Conservation (phyloP, 2,329 filamentous ascomycete species). For the Plectosphaerella plurivora region DNA sequence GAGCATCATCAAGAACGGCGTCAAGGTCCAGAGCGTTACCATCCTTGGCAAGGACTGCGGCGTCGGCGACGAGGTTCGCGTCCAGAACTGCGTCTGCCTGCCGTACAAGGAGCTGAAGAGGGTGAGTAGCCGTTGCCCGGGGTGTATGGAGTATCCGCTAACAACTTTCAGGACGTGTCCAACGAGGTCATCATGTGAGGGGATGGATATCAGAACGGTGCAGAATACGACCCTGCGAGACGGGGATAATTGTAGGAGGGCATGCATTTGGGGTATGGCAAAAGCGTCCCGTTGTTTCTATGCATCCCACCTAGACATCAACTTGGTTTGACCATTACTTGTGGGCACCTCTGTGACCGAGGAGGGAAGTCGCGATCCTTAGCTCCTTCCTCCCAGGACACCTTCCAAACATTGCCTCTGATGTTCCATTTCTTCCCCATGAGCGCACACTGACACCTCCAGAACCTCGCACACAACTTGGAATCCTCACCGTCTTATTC, state of each 20-base stretch:
- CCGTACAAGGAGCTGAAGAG: constrained; percentile 98
- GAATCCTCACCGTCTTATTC: too few species aligned
- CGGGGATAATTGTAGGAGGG: neutral
- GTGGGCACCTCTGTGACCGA: neutral
- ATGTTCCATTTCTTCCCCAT: too few species aligned
- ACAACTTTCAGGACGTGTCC: constrained; percentile 62
- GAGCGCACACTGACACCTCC: too few species aligned
- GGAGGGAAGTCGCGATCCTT: neutral
- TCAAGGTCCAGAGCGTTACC: constrained; percentile 98
- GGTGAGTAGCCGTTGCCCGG: constrained; percentile 47
- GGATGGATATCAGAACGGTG: too few species aligned
- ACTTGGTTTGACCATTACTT: neutral
- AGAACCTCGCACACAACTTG: too few species aligned
- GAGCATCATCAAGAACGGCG: constrained; percentile 93
- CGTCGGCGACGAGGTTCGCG: constrained; percentile 88
- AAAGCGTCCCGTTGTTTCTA: constrained; percentile 2
- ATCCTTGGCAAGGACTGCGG: constrained; percentile 95
- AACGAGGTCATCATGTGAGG: constrained; percentile 89
- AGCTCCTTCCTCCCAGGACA: too few species aligned
- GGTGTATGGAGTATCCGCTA: constrained; percentile 13
- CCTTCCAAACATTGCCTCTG: too few species aligned
- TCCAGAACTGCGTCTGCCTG: constrained; percentile 97
- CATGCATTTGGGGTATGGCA: neutral
- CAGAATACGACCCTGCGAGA: neutral
- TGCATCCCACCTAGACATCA: neutral